Conservation (phyloP, 768 basidiomycete species). For the Pholiota molesta region DNA sequence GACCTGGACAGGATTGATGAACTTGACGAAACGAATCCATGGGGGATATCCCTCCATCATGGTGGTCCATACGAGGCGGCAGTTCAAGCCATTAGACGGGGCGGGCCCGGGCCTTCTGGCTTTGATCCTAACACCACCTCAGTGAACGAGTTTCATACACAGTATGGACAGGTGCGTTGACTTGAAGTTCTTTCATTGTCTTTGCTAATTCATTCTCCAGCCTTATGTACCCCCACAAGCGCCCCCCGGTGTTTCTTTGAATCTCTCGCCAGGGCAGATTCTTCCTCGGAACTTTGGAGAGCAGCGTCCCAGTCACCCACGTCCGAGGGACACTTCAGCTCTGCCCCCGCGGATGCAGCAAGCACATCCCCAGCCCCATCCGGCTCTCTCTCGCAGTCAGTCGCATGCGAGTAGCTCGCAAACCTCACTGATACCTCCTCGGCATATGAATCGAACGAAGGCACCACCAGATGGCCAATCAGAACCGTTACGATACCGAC, state of each 20-base stretch:
- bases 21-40: constrained; percentile 74
- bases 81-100: constrained; percentile 26
- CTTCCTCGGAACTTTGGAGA: constrained; percentile 42
- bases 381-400: constrained; percentile 6
- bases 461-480: background rate
- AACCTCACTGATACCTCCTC: constrained; percentile 3
- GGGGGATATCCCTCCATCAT: constrained; percentile 67
- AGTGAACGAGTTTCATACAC: constrained; percentile 21
- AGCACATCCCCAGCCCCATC: background rate
- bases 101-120: constrained; percentile 9
- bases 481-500: background rate
- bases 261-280: constrained; percentile 59
- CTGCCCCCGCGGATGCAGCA: constrained; percentile 7
- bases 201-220: constrained; percentile 21
- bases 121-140: constrained; percentile 27
- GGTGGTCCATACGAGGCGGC: constrained; percentile 74
- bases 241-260: constrained; percentile 46
- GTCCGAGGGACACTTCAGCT: constrained; percentile 16
- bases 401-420: constrained; percentile 6
- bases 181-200: background rate
- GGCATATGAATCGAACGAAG: constrained; percentile 1
- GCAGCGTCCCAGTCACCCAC: constrained; percentile 16
- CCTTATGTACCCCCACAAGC: constrained; percentile 34
- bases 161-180: constrained; percentile 26
- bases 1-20: constrained; percentile 77